These are phyloP conservation scores for Hyphodiscus sp. DNA, from an alignment of 2,329 filamentous ascomycete species.

Conservation along the genomic window DNA sequence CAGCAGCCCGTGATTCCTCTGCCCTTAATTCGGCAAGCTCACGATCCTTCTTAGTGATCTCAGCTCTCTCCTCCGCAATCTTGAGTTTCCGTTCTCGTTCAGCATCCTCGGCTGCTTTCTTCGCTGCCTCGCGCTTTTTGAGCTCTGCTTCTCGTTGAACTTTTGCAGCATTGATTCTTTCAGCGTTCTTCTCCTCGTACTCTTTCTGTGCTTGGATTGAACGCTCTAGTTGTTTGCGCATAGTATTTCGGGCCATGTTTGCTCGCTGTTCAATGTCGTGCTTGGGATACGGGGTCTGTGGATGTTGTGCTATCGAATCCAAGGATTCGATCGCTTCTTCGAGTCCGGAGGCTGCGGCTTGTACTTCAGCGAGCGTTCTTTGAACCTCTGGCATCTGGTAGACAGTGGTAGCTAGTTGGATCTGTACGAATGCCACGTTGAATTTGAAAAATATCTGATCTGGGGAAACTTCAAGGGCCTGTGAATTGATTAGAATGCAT, in stretches of 20 bases:
- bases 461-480: conserved; percentile 71
- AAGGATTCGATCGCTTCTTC: conserved; percentile 75
- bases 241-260: conserved; percentile 94
- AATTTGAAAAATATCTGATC: conserved; percentile 91
- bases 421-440: conserved; percentile 96
- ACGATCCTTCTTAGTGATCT: conserved; percentile 70
- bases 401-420: conserved; percentile 80
- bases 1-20: conserved; percentile 61
- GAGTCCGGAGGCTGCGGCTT: conserved; percentile 72
- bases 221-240: conserved; percentile 84
- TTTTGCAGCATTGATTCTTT: conserved; percentile 75
- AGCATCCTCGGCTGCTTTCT: conserved; percentile 57
- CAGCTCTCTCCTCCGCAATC: conserved; percentile 78
- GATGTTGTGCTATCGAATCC: conserved; percentile 55
- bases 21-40: conserved; percentile 63
- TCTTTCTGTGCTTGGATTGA: conserved; percentile 78
- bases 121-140: conserved; percentile 69
- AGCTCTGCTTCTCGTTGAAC: conserved; percentile 76
- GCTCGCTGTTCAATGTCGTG: conserved; percentile 89
- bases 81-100: conserved; percentile 71
- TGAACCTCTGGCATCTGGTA: conserved; percentile 69
- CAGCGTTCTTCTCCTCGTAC: conserved; percentile 89
- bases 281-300: conserved; percentile 78
- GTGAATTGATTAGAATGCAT: conserved; percentile 20
- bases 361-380: conserved; percentile 71